Evolutionary conservation across 1,284 basidiomycete genomes (phyloP), one percentile per base, ranked within the genome.

Genomic region (Microbotryomycetes sp.): DNA sequence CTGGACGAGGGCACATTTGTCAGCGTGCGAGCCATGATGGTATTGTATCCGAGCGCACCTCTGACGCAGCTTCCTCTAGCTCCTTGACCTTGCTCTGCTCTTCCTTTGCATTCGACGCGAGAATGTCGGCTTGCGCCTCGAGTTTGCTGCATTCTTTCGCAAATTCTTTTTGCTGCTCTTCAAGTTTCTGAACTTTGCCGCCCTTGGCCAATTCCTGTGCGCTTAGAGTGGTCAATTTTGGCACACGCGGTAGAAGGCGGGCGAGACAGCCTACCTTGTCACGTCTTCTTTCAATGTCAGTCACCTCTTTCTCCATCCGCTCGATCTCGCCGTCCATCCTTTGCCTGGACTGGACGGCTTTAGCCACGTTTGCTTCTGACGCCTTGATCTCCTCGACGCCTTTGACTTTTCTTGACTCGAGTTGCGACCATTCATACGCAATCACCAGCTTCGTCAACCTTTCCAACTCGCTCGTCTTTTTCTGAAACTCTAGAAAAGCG

Each of bases 401-500:
- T 35, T 79, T 78, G 35, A 76, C 21, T 53, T 55, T 55, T 35
- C 46, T 57, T 78, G 54, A 79, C 72, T 24, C 79, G 76, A 13
- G 77, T 79, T 23, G 84, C 80, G 81, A 81, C 90, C 92, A 98
- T 68, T 97, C 91, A 79, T 85, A 90, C 0, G 96, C 96, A 26
- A 87, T 84, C 64, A 97, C 79, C 18, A 90, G 81, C 11, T 91
- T 84, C 0, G 83, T 87, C 18, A 94, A 82, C n/a, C 86, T 84
- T 75, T 98, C 94, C 41, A 98, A 82, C 74, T 97, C 92, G 1
- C 86, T 82, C 51, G 84, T 84, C 0, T 88, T 83, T 76, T 97
- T 97, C 75, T 97, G 93, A 75, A 87, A 98, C 66, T 88, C 86
- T 45, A 98, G 81, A 74, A 86, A 97, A 11, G 87, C 83, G 35